phyloP scores from a whole-genome alignment of 1,284 basidiomycete species.

The Cryptococcus jaspeensis region DNA sequence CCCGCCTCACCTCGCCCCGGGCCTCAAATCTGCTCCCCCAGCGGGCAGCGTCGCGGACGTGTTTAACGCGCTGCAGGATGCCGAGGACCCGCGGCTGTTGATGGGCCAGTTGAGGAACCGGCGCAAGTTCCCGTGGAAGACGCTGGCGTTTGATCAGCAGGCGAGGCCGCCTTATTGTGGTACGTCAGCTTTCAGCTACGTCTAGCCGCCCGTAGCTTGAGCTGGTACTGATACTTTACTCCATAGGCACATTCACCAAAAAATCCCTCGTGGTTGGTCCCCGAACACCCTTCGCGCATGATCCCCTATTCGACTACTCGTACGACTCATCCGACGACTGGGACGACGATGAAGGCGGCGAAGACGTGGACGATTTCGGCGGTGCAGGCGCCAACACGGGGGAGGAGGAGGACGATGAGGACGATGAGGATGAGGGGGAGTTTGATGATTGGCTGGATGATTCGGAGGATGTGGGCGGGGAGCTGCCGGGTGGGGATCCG shows the following conservation, averaged over 20 bases:
- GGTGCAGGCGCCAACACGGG: conserved; percentile 26
- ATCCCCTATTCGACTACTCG: conserved; percentile 50
- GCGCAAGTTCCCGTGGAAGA: conserved; percentile 47
- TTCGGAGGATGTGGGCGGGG: conserved; percentile 29
- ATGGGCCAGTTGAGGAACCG: conserved; percentile 35
- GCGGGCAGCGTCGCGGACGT: conserved; percentile 39
- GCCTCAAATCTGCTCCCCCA: conserved; percentile 39
- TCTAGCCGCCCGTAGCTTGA: neutral
- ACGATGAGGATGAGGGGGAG: conserved; percentile 40
- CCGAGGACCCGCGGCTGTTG: conserved; percentile 45
- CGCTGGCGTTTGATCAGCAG: conserved; percentile 48
- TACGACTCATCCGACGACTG: conserved; percentile 52
- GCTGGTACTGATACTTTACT: neutral
- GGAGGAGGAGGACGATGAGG: conserved; percentile 38
- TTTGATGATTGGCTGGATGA: conserved; percentile 51
- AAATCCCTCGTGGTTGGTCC: conserved; percentile 47
- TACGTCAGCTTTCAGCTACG: conserved; percentile 5
- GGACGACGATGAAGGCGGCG: conserved; percentile 49
- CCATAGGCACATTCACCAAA: conserved; percentile 47
- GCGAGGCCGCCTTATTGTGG: conserved; percentile 47
- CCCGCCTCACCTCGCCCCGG: conserved; percentile 18
- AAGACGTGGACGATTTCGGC: conserved; percentile 43
- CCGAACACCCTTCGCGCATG: conserved; percentile 48
- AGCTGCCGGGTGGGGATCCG: conserved; percentile 17
- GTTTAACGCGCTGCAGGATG: conserved; percentile 40